phyloP scores from a whole-genome alignment of 2,329 filamentous ascomycete species.

The Cryphonectria parasitica region DNA sequence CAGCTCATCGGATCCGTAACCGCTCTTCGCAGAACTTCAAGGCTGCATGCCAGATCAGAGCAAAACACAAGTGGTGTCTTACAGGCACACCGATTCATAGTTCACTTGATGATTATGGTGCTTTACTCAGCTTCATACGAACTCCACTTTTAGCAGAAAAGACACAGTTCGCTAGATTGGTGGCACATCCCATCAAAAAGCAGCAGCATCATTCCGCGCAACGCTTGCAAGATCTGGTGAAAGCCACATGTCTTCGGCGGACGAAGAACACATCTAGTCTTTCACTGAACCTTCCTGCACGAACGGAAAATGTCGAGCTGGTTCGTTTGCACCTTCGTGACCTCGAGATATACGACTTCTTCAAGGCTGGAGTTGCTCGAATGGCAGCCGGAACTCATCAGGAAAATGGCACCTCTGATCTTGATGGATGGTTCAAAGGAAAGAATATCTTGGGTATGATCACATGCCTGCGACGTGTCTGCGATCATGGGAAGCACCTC shows the following conservation, averaged over 20 bases:
- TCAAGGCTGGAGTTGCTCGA: neutral
- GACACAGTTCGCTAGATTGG: neutral
- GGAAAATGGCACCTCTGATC: neutral
- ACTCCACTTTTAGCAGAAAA: neutral
- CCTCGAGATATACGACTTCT: neutral
- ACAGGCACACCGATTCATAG: conserved; percentile 49
- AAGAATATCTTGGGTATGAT: neutral
- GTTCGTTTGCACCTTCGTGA: neutral
- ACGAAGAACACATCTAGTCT: neutral
- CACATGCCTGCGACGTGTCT: neutral
- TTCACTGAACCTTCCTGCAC: neutral
- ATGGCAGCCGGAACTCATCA: neutral
- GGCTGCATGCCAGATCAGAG: neutral
- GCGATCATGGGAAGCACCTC: neutral
- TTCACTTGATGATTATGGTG: conserved; percentile 43
- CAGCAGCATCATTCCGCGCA: neutral
- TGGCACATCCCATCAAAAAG: neutral
- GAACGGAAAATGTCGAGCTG: neutral
- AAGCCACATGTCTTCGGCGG: neutral
- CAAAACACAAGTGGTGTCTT: conserved; percentile 42
- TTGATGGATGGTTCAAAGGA: neutral
- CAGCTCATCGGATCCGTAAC: neutral
- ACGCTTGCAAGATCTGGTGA: neutral
- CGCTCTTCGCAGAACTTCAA: neutral
- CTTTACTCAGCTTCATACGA: conserved; percentile 41